Evolutionary conservation across 768 basidiomycete genomes (phyloP).

Genomic region (Rhodotorula graminis): DNA sequence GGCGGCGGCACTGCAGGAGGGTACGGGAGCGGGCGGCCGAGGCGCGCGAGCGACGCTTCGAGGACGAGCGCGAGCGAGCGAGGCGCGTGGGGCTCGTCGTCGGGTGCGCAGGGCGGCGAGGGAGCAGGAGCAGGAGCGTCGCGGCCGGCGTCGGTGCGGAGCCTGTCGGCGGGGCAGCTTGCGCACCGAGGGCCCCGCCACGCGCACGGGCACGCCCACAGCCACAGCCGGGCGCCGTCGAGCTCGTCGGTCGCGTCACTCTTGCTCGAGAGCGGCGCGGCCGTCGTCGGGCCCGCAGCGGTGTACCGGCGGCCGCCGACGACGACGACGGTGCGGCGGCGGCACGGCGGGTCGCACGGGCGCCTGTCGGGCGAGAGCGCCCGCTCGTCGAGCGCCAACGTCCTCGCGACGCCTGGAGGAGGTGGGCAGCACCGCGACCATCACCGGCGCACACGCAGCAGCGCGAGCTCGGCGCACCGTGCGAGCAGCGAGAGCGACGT

Average conservation of each 20-base stretch:
- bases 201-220: neutral
- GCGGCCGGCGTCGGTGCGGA: conserved; percentile 32
- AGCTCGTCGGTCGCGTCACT: conserved; percentile 27
- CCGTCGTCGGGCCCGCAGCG: conserved; percentile 6
- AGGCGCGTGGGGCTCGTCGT: neutral
- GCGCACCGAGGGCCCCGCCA: neutral
- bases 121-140: conserved; percentile 14
- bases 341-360: conserved; percentile 13
- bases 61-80: conserved; percentile 62
- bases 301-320: conserved; percentile 39
- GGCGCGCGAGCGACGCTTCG: conserved; percentile 55
- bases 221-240: conserved; percentile 28
- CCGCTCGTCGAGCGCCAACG: neutral
- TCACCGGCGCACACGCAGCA: conserved; percentile 3
- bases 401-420: too few species aligned
- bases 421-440: neutral
- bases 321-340: conserved; percentile 32
- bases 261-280: neutral
- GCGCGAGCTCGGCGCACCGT: conserved; percentile 30
- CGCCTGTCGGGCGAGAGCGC: neutral
- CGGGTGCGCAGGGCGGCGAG: neutral
- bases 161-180: conserved; percentile 5
- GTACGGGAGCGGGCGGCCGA: conserved; percentile 43
- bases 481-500: conserved; percentile 10
- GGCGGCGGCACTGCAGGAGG: conserved; percentile 12